Percentiles rank a stretch among this genome's conserved stretches.
Conservation (phyloP, 2,329 filamentous ascomycete species). For the Diaporthe capsici region DNA sequence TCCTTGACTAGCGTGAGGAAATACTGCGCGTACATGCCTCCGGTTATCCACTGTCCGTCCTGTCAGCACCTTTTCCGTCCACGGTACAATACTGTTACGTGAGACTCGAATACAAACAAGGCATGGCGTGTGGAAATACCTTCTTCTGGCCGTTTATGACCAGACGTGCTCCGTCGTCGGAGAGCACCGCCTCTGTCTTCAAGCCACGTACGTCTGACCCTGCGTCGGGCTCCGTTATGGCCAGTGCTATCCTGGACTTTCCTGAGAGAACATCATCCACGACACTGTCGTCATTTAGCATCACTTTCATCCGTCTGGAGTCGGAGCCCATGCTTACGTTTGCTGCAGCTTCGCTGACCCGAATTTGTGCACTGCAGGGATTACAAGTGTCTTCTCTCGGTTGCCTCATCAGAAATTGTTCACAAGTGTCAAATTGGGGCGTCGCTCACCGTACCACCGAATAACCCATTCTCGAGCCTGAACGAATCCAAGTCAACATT, state of each 20-base stretch:
- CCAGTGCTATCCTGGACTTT: constrained; percentile 48
- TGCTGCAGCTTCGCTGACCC: constrained; percentile 42
- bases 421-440: neutral
- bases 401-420: neutral
- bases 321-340: constrained; percentile 41
- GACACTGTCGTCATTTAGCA: constrained; percentile 41
- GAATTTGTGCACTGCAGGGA: constrained; percentile 47
- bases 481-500: constrained; percentile 45
- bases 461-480: constrained; percentile 40
- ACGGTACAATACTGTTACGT: neutral
- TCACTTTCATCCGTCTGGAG: constrained; percentile 46
- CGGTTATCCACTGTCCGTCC: constrained; percentile 69
- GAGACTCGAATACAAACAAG: neutral
- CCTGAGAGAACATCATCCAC: constrained; percentile 54
- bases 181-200: constrained; percentile 40
- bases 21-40: constrained; percentile 66
- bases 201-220: constrained; percentile 43
- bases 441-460: constrained; percentile 36
- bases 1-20: constrained; percentile 65
- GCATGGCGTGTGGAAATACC: neutral
- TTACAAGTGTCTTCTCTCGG: constrained; percentile 37
- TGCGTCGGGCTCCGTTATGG: constrained; percentile 44
- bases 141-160: constrained; percentile 74
- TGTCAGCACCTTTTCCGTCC: neutral
- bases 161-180: constrained; percentile 53